Base-by-base conservation (phyloP, 2,329 filamentous ascomycete species). In the Paracoccidioides lutzii region DNA sequence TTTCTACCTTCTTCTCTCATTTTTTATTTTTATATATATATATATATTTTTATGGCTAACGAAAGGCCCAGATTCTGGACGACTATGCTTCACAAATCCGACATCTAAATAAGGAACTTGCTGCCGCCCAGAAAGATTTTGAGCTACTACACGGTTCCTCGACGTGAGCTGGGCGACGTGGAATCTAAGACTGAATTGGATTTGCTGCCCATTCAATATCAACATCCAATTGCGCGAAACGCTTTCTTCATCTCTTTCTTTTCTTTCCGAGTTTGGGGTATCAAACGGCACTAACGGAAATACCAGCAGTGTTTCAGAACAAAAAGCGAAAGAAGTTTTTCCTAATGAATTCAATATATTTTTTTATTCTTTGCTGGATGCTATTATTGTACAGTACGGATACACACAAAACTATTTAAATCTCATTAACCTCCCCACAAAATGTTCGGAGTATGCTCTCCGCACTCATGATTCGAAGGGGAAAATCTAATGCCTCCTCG, bases 51-150 rank as follows among this genome's bases (percentile, higher is more conserved):
- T 22, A 22, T 22, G 22, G 53, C 53, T 55, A 54, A 52, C 38
- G 50, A 30, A 32, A 44, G 1, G n/a, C 37, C 37, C 57, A 78
- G 76, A 75, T 77, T 58, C 66, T 78, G 54, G 74, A 76, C 58
- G 73, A 76, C 57, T 78, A 78, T 61, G 72, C 75, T 54, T 68
- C 71, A 28, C 76, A 78, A 61, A 72, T 78, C 54, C 70, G 77
- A 60, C 81, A 84, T 67, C 69, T 85, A 58, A 77, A 78, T 60
- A 82, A 81, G 65, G 81, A 83, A 71, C 65, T 84, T 57, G 76
- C 74, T 46, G 73, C 79, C 32, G 75, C 83, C 55, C 77, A 77
- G 65, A 77, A 78, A 61, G 81, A 85, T 59, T 82, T 79, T 57
- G 74, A 76, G 35, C 78, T 78, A 59, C 80, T 79, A 69, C 74